Conservation (phyloP, 1,284 basidiomycete species). For the Trichosporon sp. region DNA sequence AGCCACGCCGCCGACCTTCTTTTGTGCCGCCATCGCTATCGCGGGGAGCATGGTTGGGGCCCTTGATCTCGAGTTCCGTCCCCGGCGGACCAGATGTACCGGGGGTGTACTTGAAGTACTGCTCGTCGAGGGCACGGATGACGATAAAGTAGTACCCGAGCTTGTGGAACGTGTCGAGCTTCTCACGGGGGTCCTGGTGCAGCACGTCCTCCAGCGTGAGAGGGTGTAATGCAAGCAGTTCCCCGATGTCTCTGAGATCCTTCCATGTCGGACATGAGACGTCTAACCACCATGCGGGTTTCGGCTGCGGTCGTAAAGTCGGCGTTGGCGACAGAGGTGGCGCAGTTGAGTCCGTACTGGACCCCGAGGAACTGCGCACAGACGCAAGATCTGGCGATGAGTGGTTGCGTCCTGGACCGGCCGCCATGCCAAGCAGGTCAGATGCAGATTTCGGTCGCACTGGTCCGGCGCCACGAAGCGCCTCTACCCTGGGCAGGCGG, state of each 20-base stretch:
- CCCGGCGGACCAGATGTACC: slow-evolving; percentile 21
- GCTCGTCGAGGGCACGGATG: slow-evolving; percentile 74
- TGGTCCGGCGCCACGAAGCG: slow-evolving; percentile 20
- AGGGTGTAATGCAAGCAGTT: slow-evolving; percentile 66
- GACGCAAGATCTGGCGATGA: slow-evolving; percentile 1
- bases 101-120: slow-evolving; percentile 57
- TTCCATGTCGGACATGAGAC: slow-evolving; percentile 84
- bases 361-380: not conserved
- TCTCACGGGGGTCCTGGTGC: slow-evolving; percentile 90
- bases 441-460: slow-evolving; percentile 45
- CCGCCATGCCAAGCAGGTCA: slow-evolving; percentile 39
- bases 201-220: slow-evolving; percentile 92
- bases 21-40: slow-evolving; percentile 13
- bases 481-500: slow-evolving; percentile 30
- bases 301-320: not conserved
- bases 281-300: slow-evolving; percentile 75
- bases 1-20: slow-evolving; percentile 31
- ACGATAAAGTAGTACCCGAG: slow-evolving; percentile 92
- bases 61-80: not conserved
- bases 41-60: not conserved
- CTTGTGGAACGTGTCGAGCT: slow-evolving; percentile 80
- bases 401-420: not conserved
- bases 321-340: not conserved
- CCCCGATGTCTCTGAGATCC: slow-evolving; percentile 81
- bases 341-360: not conserved